Base-by-base conservation (phyloP, 352 stramenopile species). In the Globisporangium carolinianum region DNA sequence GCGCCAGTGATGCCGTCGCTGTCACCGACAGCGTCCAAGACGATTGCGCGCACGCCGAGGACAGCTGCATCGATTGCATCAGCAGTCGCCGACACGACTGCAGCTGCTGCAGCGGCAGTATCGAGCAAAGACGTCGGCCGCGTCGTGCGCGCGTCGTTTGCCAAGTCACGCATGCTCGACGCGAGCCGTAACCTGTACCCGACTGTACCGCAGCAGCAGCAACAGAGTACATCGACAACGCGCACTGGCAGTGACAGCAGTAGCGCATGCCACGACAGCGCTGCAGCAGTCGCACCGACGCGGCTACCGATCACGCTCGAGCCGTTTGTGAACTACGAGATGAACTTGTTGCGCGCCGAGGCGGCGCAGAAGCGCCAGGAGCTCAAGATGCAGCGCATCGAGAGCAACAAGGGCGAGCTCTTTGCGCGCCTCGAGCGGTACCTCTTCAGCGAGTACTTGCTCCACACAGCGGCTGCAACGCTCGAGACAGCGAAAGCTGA, bases 311-410 rank as follows among this genome's bases (percentile, higher is more conserved):
- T 93, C 43, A 90, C 91, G 61, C 56, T 93, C 24, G 83, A 93
- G 48, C 83, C 83, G 15, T 86, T 89, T 47, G 67, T 85, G 32
- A 93, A 90, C 60, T 93, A 87, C 37, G 83, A 93, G 58, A 91
- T 91, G 66, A 93, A 83, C 45, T 68, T 93, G 15, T 68, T 93
- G 71, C 75, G 76, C 45, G 76, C 80, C 4, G 81, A 89, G 55
- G 79, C 80, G 15, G 82, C 80, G 9, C 79, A 93, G 57, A 93
- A 90, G 58, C 75, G 79, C 3, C 79, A 93, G 65, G 79, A 90
- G 54, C 79, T 77, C 57, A 93, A 91, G 59, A 93, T 93, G 83
- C 77, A 85, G 43, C 81, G 79, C 51, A 91, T 93, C 56, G 83
- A 87, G 50, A 78, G 76, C 32, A 88, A 89, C 63, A 91, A 93